Conservation (phyloP, 2,329 filamentous ascomycete genomes). For the Claviceps fusiformis region DNA sequence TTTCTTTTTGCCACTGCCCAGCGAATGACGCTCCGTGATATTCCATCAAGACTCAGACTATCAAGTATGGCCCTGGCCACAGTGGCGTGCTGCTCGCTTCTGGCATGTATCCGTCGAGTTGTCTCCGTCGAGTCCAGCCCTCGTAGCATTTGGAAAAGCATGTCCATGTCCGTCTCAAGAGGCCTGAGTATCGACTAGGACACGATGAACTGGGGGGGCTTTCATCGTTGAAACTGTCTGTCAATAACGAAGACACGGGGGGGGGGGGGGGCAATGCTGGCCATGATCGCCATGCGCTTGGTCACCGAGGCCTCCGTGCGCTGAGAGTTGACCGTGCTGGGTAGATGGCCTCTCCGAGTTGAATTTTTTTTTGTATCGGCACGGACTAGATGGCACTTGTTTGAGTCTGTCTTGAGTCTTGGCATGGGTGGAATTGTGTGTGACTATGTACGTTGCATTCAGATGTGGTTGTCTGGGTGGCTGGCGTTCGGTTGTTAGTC, state of each 20-base stretch:
- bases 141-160: neutral
- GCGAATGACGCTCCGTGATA: too few species aligned
- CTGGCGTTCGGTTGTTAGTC: too few species aligned
- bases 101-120: neutral
- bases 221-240: neutral
- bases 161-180: too few species aligned
- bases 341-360: too few species aligned
- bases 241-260: neutral
- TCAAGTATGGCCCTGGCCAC: neutral
- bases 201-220: neutral
- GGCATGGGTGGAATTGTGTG: too few species aligned
- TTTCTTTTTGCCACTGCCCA: too few species aligned
- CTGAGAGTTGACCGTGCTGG: neutral
- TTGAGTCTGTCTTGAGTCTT: too few species aligned
- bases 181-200: neutral
- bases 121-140: neutral
- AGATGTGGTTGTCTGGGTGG: too few species aligned
- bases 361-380: too few species aligned
- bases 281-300: neutral
- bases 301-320: neutral
- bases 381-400: too few species aligned
- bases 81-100: neutral
- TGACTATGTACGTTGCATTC: too few species aligned
- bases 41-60: too few species aligned
- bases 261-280: neutral